Conservation (phyloP, 1,139 yeast species). For the Yamadazyma songkhlaensis region DNA sequence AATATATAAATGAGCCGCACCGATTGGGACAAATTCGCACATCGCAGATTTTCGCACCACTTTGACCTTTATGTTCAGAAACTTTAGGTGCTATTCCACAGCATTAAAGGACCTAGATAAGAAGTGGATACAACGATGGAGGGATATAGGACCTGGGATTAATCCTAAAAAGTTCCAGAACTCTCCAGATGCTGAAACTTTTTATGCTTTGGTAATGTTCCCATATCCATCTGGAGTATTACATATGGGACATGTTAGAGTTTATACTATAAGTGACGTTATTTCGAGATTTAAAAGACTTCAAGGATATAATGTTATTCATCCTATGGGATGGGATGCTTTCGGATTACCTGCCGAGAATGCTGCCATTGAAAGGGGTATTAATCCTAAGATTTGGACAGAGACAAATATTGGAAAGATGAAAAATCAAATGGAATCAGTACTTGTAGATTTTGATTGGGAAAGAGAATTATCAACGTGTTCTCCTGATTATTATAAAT, state of each 20-base stretch:
- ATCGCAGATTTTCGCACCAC: not conserved
- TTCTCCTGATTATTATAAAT: slow-evolving; percentile 80
- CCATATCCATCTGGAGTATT: slow-evolving; percentile 94
- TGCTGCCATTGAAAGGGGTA: slow-evolving; percentile 86
- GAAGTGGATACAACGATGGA: slow-evolving; percentile 58
- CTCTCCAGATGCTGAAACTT: slow-evolving; percentile 32
- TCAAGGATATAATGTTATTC: slow-evolving; percentile 75
- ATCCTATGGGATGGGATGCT: slow-evolving; percentile 99
- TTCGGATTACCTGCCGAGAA: slow-evolving; percentile 98
- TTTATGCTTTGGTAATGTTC: slow-evolving; percentile 81
- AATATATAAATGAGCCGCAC: no score
- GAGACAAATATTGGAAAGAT: slow-evolving; percentile 68
- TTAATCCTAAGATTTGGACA: slow-evolving; percentile 85
- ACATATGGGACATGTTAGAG: slow-evolving; percentile 92
- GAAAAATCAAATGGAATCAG: slow-evolving; percentile 75
- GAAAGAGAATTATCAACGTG: slow-evolving; percentile 87
- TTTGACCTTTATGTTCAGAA: not conserved
- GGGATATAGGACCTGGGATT: slow-evolving; percentile 27
- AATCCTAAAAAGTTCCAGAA: slow-evolving; percentile 41
- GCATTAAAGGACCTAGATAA: slow-evolving; percentile 28
- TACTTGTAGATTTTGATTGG: slow-evolving; percentile 94
- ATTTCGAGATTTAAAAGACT: slow-evolving; percentile 75
- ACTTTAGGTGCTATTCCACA: not conserved
- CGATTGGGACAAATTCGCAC: no score
- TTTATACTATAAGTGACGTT: slow-evolving; percentile 86